Conservation (phyloP, 306 rosid species). For the Vigna unguiculata region DNA sequence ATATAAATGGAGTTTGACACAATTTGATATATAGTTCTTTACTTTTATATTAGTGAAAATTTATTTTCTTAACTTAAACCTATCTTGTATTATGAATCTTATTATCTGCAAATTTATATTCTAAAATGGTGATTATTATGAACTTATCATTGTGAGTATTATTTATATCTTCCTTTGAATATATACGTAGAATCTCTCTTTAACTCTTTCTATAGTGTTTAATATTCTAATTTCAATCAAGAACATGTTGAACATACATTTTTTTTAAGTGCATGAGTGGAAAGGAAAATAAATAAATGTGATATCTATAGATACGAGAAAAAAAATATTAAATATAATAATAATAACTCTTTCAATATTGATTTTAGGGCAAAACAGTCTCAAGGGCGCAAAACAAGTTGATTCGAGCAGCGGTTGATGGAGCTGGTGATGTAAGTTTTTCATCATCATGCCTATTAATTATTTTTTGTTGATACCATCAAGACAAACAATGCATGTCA, state of each 20-base stretch:
- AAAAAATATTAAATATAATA: not conserved
- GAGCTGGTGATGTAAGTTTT: not conserved
- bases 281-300: not conserved
- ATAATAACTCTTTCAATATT: not conserved
- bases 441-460: not conserved
- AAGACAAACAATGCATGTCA: not conserved
- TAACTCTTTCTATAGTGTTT: no score
- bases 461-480: not conserved
- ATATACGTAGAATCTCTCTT: no score
- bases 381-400: not conserved
- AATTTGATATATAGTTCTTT: not conserved
- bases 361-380: not conserved
- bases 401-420: not conserved
- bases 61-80: not conserved
- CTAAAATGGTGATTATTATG: no score
- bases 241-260: not conserved
- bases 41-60: not conserved
- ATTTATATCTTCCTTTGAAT: no score
- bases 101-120: no score
- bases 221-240: no score
- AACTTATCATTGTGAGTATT: no score
- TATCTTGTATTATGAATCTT: no score
- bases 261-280: not conserved
- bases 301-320: no score
- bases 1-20: not conserved